phyloP scores from a whole-genome alignment of 257 asterid species.

The Avicennia marina region DNA sequence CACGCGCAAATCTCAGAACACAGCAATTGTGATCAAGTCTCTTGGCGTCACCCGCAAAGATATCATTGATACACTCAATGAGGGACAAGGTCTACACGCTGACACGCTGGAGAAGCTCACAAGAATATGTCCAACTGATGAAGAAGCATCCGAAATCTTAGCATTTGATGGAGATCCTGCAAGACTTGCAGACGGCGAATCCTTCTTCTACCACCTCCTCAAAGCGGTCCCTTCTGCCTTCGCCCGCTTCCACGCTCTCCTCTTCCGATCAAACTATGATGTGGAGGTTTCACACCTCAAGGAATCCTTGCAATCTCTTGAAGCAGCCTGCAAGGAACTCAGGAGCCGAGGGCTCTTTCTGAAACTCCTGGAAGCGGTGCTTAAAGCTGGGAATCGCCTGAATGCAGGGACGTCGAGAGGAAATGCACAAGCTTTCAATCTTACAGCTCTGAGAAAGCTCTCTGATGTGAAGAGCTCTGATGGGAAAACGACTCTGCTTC shows the following conservation, averaged over 20 bases:
- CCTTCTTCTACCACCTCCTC: constrained; percentile 77
- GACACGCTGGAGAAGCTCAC: constrained; percentile 68
- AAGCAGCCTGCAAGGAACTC: constrained; percentile 68
- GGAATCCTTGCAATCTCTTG: constrained; percentile 48
- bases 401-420: constrained; percentile 85
- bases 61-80: constrained; percentile 49
- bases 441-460: constrained; percentile 66
- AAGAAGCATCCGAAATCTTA: constrained; percentile 54
- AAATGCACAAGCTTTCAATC: constrained; percentile 75
- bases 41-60: constrained; percentile 52
- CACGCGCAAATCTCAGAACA: constrained; percentile 69
- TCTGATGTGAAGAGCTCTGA: constrained; percentile 84
- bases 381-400: constrained; percentile 80
- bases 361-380: constrained; percentile 81
- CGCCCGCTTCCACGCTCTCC: constrained; percentile 61
- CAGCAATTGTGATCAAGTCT: constrained; percentile 62
- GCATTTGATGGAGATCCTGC: constrained; percentile 70
- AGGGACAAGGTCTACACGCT: constrained; percentile 54
- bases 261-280: constrained; percentile 50
- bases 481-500: constrained; percentile 77
- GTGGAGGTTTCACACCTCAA: constrained; percentile 43
- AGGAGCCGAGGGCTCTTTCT: constrained; percentile 63
- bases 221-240: constrained; percentile 79
- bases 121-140: constrained; percentile 56
- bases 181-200: constrained; percentile 76